phyloP scores from a whole-genome alignment of 2,329 filamentous ascomycete genomes.

The Apiospora phragmitis region DNA sequence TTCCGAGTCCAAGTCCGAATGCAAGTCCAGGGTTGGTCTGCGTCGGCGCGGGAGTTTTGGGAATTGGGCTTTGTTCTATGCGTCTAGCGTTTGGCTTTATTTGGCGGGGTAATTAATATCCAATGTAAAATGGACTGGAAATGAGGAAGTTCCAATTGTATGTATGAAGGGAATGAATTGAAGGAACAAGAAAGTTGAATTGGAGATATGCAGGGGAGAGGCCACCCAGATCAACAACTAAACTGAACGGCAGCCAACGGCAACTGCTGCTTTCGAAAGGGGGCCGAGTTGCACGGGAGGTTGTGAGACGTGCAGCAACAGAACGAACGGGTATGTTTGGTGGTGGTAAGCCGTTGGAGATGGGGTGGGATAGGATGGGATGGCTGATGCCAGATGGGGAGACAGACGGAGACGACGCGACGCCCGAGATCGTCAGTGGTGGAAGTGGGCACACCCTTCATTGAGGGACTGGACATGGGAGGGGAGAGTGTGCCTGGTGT shows the following conservation, averaged over 20 bases:
- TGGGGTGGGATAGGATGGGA: slow-evolving; percentile 1
- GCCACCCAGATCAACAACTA: background rate
- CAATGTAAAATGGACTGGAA: background rate
- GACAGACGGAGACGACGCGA: slow-evolving; percentile 1
- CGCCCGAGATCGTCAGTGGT: slow-evolving; percentile 5
- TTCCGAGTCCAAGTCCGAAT: background rate
- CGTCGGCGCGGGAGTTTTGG: background rate
- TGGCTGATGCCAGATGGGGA: slow-evolving; percentile 4
- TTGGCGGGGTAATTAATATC: slow-evolving; percentile 6
- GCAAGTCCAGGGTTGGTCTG: background rate
- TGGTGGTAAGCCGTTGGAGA: slow-evolving; percentile 7
- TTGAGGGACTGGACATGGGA: background rate
- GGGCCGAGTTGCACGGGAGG: slow-evolving; percentile 1
- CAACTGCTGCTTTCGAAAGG: background rate
- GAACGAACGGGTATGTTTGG: slow-evolving; percentile 3
- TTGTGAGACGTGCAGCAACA: slow-evolving; percentile 5
- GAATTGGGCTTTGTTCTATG: background rate
- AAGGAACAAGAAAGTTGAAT: background rate
- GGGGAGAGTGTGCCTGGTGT: background rate
- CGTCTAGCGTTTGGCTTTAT: background rate
- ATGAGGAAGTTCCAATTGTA: slow-evolving; percentile 5
- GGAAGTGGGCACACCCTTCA: slow-evolving; percentile 4
- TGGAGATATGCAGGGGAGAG: slow-evolving; percentile 5
- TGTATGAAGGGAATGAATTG: background rate
- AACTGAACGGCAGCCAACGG: background rate